These are phyloP conservation scores for Shiraia bambusicola DNA, from an alignment of 2,329 filamentous ascomycete genomes.

Conservation along the genomic window DNA sequence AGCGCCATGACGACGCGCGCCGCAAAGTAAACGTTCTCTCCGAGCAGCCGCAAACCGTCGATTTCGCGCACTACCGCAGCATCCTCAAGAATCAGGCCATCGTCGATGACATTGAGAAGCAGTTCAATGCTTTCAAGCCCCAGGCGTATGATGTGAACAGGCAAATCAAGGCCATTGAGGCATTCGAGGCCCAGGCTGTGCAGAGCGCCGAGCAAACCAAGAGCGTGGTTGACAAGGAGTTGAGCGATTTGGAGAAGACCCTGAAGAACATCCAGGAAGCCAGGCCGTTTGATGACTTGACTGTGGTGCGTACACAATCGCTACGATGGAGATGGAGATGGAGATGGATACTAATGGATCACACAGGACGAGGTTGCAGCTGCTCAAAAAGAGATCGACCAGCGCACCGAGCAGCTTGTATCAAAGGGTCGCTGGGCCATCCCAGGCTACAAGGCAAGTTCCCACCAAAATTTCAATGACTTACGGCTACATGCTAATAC, in stretches of 20 bases:
- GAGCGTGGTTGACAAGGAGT: constrained; percentile 90
- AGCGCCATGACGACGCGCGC: constrained; percentile 98
- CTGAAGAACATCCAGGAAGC: constrained; percentile 96
- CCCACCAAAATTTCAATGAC: background rate
- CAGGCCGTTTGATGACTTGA: constrained; percentile 93
- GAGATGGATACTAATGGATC: constrained; percentile 20
- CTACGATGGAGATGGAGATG: constrained; percentile 1
- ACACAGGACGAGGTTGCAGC: constrained; percentile 86
- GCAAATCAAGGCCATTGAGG: constrained; percentile 97
- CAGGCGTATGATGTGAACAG: constrained; percentile 86
- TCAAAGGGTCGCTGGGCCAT: constrained; percentile 98
- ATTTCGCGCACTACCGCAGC: constrained; percentile 91
- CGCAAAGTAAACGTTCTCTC: constrained; percentile 84
- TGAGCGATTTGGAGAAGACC: constrained; percentile 91
- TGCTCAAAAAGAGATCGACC: constrained; percentile 93
- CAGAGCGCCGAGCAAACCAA: constrained; percentile 98
- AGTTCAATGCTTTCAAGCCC: constrained; percentile 89
- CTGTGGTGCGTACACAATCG: constrained; percentile 72
- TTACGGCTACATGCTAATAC: constrained; percentile 49
- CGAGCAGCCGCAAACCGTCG: constrained; percentile 81
- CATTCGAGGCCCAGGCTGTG: constrained; percentile 94
- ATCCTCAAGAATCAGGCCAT: constrained; percentile 94
- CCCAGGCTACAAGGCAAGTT: constrained; percentile 93
- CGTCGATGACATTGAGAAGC: constrained; percentile 95
- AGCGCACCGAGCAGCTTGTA: constrained; percentile 92